Conservation (phyloP, 2,329 filamentous ascomycete genomes). For the Fusarium fujikuroi region DNA sequence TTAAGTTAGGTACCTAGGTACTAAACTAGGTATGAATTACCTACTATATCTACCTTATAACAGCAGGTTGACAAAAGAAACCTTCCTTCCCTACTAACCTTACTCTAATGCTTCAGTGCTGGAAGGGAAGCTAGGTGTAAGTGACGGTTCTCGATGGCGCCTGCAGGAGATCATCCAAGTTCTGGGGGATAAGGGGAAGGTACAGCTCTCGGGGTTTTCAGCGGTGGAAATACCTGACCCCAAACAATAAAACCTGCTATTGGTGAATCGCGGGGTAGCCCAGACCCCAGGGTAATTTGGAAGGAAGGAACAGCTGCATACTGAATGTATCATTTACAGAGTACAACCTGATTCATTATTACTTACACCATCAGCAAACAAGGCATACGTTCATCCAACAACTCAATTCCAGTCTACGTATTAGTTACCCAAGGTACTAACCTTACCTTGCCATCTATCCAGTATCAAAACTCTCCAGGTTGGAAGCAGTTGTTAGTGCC, state of each 20-base stretch:
- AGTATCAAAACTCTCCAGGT: not conserved
- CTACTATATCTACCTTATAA: not conserved
- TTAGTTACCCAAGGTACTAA: not conserved
- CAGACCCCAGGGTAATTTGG: slow-evolving; percentile 2
- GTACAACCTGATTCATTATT: not conserved
- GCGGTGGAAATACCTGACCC: not conserved
- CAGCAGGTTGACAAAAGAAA: not conserved
- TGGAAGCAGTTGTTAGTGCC: not conserved
- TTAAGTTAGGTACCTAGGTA: not conserved
- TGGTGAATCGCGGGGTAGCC: slow-evolving; percentile 42
- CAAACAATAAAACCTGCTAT: not conserved
- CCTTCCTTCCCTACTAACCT: not conserved
- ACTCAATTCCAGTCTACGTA: not conserved
- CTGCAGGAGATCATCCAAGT: not conserved
- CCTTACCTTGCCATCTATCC: not conserved
- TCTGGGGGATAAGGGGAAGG: not conserved
- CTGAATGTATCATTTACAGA: not conserved
- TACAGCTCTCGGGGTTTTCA: not conserved
- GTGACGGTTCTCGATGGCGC: not conserved
- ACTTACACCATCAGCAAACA: not conserved
- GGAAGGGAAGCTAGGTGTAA: not conserved
- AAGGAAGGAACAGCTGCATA: slow-evolving; percentile 14
- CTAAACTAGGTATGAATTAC: not conserved
- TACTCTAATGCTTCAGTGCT: not conserved
- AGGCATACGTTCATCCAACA: not conserved